phyloP scores from a whole-genome alignment of 192 early-diverging fungal species.

The Coemansia sp. region DNA sequence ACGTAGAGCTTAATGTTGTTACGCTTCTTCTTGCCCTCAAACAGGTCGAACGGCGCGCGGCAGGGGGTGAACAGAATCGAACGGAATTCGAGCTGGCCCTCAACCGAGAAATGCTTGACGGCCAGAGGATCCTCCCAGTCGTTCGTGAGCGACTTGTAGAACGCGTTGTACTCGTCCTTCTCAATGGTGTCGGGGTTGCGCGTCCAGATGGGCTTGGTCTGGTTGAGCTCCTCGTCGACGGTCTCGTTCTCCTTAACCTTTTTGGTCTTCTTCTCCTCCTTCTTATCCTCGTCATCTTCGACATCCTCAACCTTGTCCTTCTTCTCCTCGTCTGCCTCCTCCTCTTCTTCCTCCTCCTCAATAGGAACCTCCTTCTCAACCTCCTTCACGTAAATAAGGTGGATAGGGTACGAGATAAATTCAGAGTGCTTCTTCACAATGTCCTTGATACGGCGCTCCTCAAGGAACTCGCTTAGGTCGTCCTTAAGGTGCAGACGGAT shows the following conservation, averaged over 20 bases:
- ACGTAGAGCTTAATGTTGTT: conserved; percentile 99
- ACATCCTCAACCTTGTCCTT: conserved; percentile 72
- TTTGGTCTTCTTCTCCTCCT: conserved; percentile 72
- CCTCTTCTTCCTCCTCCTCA: conserved; percentile 83
- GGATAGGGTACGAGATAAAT: conserved; percentile 98
- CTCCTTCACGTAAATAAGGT: conserved; percentile 95
- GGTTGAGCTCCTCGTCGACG: conserved; percentile 92
- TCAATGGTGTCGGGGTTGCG: conserved; percentile 97
- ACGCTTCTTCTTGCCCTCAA: conserved; percentile 98
- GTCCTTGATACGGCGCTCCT: conserved; percentile 99
- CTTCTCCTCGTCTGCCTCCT: conserved; percentile 70
- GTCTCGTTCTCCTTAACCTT: conserved; percentile 56
- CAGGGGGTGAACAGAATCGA: conserved; percentile 96
- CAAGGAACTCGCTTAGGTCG: conserved; percentile 96
- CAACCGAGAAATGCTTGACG: conserved; percentile 98
- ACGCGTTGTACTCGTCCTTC: conserved; percentile 94
- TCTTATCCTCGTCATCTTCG: conserved; percentile 74
- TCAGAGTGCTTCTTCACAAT: conserved; percentile 99
- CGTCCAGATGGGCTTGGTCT: conserved; percentile 99
- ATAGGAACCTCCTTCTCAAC: conserved; percentile 97
- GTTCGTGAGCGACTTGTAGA: conserved; percentile 99
- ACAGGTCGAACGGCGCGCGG: conserved; percentile 97
- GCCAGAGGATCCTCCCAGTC: conserved; percentile 99
- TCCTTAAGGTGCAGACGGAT: conserved; percentile 98
- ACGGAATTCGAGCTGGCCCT: conserved; percentile 99